These are phyloP conservation scores for Fusarium tjaetaba DNA, from an alignment of 2,329 filamentous ascomycete genomes.

Conservation along the genomic window DNA sequence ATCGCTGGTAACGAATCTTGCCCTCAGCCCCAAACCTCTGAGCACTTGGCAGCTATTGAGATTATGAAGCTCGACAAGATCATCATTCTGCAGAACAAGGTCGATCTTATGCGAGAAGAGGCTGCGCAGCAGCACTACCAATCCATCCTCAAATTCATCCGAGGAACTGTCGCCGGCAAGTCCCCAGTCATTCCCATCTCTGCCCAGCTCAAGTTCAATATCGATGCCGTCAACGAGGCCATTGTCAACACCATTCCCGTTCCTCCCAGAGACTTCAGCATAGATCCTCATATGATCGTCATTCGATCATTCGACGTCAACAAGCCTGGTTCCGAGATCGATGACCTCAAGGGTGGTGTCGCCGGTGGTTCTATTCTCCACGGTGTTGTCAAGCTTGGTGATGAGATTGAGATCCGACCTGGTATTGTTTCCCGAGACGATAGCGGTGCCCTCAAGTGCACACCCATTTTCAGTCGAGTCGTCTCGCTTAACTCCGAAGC, in stretches of 20 bases:
- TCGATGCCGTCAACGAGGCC: constrained; percentile 96
- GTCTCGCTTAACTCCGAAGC: constrained; percentile 96
- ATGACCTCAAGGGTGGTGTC: constrained; percentile 98
- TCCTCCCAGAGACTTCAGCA: constrained; percentile 87
- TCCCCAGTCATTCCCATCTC: constrained; percentile 96
- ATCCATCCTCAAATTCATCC: constrained; percentile 98
- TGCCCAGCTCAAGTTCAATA: constrained; percentile 99
- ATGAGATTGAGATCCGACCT: constrained; percentile 99
- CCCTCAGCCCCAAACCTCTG: constrained; percentile 97
- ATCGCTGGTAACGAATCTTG: constrained; percentile 99
- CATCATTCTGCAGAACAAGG: constrained; percentile 99
- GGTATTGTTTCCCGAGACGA: constrained; percentile 97
- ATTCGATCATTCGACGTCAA: constrained; percentile 99
- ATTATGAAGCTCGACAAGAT: constrained; percentile 99
- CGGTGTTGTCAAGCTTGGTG: constrained; percentile 94
- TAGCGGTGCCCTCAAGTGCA: constrained; percentile 93
- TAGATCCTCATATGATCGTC: constrained; percentile 97
- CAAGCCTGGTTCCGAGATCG: constrained; percentile 98
- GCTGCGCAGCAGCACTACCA: constrained; percentile 93
- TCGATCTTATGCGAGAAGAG: constrained; percentile 97
- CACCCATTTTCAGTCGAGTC: constrained; percentile 94
- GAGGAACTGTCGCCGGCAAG: constrained; percentile 94
- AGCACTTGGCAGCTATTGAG: constrained; percentile 98
- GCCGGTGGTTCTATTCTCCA: constrained; percentile 96
- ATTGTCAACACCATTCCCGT: constrained; percentile 96